Evolutionary conservation across 768 basidiomycete genomes (phyloP).

Genomic region (Krasilnikovozyma curviuscula): DNA sequence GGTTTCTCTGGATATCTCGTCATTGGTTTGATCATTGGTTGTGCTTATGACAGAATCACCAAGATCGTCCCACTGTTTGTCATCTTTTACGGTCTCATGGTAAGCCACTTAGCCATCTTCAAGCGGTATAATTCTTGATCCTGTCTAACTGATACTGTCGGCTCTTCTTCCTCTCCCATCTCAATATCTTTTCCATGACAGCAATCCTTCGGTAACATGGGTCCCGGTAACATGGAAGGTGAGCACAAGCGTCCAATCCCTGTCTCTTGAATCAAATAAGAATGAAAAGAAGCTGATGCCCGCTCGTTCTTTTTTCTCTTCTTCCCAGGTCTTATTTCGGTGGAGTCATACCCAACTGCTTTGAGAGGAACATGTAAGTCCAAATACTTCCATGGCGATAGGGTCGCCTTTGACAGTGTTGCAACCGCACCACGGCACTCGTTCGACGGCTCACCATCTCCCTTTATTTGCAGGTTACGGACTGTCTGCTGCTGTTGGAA

Average conservation of each 20-base stretch:
- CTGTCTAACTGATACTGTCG: too few relatives aligned
- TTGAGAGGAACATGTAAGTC: constrained; percentile 52
- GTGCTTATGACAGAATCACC: constrained; percentile 43
- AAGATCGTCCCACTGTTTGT: constrained; percentile 46
- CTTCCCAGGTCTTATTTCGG: constrained; percentile 44
- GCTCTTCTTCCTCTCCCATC: neutral
- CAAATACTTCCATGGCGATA: too few relatives aligned
- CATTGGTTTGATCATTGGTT: constrained; percentile 32
- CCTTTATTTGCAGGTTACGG: constrained; percentile 1
- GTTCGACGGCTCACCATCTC: too few relatives aligned
- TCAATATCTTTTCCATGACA: constrained; percentile 33
- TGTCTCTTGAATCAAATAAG: too few relatives aligned
- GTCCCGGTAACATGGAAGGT: constrained; percentile 50
- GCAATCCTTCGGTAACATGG: constrained; percentile 49
- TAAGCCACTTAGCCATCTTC: neutral
- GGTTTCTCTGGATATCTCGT: constrained; percentile 50
- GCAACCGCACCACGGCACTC: too few relatives aligned
- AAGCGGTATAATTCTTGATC: neutral
- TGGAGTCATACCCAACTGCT: constrained; percentile 35
- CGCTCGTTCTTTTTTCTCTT: too few relatives aligned
- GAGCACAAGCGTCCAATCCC: too few relatives aligned
- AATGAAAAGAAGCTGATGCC: too few relatives aligned
- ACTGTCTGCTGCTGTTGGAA: constrained; percentile 19
- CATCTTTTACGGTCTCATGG: constrained; percentile 39
- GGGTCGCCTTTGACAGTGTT: constrained; percentile 47